These are phyloP conservation scores for Astragalus membranaceus DNA, from an alignment of 306 rosid species.

Conservation along the genomic window DNA sequence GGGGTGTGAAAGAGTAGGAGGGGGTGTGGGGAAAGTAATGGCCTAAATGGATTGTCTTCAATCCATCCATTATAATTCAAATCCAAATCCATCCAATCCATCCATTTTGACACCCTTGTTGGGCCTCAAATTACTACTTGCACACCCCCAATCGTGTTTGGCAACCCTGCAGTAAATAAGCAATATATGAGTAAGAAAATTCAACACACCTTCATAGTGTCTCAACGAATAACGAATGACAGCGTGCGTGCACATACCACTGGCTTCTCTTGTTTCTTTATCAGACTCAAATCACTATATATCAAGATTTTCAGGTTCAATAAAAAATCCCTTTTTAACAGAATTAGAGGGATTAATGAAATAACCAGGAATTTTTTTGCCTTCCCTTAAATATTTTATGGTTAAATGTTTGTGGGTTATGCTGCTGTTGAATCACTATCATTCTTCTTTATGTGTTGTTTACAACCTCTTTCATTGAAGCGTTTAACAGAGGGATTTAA, in stretches of 20 bases:
- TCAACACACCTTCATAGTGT: conserved; percentile 76
- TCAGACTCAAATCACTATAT: conserved; percentile 16
- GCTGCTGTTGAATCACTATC: neutral
- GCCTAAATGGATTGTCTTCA: too few species aligned
- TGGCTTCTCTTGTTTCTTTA: conserved; percentile 42
- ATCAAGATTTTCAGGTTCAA: conserved; percentile 39
- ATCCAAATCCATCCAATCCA: too few species aligned
- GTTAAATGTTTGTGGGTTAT: neutral
- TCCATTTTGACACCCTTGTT: too few species aligned
- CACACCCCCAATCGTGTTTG: too few species aligned
- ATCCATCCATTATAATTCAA: too few species aligned
- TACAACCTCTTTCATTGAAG: conserved; percentile 82
- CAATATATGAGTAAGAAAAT: too few species aligned
- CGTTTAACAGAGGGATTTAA: conserved; percentile 74
- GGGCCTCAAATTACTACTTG: too few species aligned
- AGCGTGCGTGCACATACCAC: conserved; percentile 82
- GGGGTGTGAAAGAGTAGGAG: too few species aligned
- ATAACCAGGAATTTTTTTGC: too few species aligned
- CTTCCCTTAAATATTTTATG: neutral
- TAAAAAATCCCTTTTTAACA: conserved; percentile 59
- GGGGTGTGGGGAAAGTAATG: too few species aligned
- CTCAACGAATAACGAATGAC: conserved; percentile 89
- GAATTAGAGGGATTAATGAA: too few species aligned
- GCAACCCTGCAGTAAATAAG: too few species aligned
- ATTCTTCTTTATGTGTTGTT: neutral